Percentiles rank a stretch among this genome's conserved stretches.
phyloP scores from a whole-genome alignment of 2,329 filamentous ascomycete species.

The Trichothecium sympodiale region DNA sequence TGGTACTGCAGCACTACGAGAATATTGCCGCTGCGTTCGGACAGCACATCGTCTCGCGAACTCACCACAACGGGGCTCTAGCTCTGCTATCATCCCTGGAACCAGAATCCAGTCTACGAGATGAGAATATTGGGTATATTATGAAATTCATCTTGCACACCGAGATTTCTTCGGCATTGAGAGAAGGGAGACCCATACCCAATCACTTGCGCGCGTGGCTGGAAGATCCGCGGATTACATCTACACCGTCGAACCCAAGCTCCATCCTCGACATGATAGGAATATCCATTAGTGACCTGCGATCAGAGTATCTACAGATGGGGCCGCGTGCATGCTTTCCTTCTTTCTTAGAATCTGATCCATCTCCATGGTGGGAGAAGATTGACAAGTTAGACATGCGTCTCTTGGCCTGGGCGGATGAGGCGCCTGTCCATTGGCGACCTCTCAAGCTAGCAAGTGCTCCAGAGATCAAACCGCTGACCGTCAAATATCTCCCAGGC shows the following conservation, averaged over 20 bases:
- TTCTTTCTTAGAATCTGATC: not conserved
- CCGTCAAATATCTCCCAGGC: conserved; percentile 4
- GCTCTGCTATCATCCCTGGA: conserved; percentile 7
- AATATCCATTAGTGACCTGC: conserved; percentile 7
- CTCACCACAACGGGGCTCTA: conserved; percentile 8
- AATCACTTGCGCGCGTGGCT: not conserved
- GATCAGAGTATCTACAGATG: conserved; percentile 3
- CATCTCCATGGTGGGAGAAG: conserved; percentile 6
- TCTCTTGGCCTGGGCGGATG: conserved; percentile 7
- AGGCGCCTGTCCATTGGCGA: conserved; percentile 7
- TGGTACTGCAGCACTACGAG: conserved; percentile 10
- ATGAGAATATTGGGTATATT: conserved; percentile 4
- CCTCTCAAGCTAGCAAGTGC: conserved; percentile 1
- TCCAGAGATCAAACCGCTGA: conserved; percentile 3
- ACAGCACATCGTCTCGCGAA: conserved; percentile 5
- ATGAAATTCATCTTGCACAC: conserved; percentile 7
- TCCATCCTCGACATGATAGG: conserved; percentile 9
- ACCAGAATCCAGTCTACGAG: conserved; percentile 3
- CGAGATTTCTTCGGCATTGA: conserved; percentile 8
- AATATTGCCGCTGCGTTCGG: conserved; percentile 7
- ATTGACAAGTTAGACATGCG: conserved; percentile 5
- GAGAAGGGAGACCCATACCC: not conserved
- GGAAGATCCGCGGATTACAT: conserved; percentile 4
- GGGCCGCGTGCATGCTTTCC: too few species aligned
- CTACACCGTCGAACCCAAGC: conserved; percentile 7